phyloP scores from a whole-genome alignment of 2,329 filamentous ascomycete genomes.

The Aspergillus pseudonomiae region DNA sequence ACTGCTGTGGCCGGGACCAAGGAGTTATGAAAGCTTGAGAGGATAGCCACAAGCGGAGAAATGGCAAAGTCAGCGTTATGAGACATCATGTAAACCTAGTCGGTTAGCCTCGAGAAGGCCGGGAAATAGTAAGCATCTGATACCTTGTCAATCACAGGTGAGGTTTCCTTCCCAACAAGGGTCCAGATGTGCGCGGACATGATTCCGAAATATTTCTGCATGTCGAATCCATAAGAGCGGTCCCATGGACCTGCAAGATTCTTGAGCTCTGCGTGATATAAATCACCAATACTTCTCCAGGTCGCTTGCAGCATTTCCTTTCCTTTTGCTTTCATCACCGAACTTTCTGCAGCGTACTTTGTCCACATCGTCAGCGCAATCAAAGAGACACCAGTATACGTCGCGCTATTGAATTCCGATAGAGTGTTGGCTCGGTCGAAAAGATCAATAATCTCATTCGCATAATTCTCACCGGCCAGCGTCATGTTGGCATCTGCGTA shows the following conservation, averaged over 20 bases:
- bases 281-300: constrained; percentile 53
- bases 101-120: background rate
- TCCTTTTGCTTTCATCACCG: constrained; percentile 33
- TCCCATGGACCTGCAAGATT: constrained; percentile 69
- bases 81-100: constrained; percentile 8
- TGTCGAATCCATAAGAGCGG: constrained; percentile 64
- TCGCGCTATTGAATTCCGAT: constrained; percentile 65
- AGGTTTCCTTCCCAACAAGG: constrained; percentile 4
- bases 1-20: background rate
- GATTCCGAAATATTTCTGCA: constrained; percentile 64
- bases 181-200: constrained; percentile 42
- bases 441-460: constrained; percentile 58
- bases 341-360: constrained; percentile 44
- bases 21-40: constrained; percentile 1
- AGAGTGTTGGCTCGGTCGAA: constrained; percentile 61
- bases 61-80: constrained; percentile 8
- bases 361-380: constrained; percentile 62
- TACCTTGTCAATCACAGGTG: background rate
- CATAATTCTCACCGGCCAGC: constrained; percentile 55
- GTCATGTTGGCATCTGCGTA: constrained; percentile 56
- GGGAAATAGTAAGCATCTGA: background rate
- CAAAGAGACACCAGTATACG: constrained; percentile 65
- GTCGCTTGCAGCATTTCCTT: constrained; percentile 56
- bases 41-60: constrained; percentile 2
- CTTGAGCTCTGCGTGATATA: constrained; percentile 44